Evolutionary conservation across 2,329 filamentous ascomycete genomes (phyloP), one percentile per base, ranked within the genome.

Genomic region (Monosporascus cannonballus): DNA sequence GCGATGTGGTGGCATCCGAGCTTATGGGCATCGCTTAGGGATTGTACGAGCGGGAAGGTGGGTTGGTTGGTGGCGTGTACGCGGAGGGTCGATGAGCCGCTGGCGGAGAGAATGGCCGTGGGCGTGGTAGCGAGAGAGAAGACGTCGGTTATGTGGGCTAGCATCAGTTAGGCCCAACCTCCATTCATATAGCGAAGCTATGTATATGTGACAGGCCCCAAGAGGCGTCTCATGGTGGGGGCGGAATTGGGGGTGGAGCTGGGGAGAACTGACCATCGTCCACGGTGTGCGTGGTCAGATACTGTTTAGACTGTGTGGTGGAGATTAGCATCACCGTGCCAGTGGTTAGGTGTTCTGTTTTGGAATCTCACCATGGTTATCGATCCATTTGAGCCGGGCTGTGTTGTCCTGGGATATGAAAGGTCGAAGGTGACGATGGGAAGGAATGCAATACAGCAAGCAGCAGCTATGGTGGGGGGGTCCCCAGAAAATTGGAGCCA

Each of bases 251-350:
- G 39, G 53, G 24, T 11, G 17, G 27, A 38, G 54, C 52, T 47
- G 50, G 49, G 42, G 51, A 47, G 45, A 49, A n/a, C 44, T 47
- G 69, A 90, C 90, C 91, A 76, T 91, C 83, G 69, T 96, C 89
- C 69, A 96, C 83, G 44, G 91, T 93, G 71, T 96, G 90, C 61
- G 88, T 87, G 65, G 93, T 95, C 57, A 99, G 82, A 70, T 96
- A 99, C 86, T 97, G 94, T 76, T 97, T 97, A 52, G 94, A 99
- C 94, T 96, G 54, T n/a, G 36, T 9, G n/a, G n/a, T 22, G 27
- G n/a, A 50, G 54, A 42, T 55, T 51, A 30, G 48, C 11, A 41
- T 22, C n/a, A 18, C 9, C 24, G 9, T 34, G 47, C 39, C 8
- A n/a, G 18, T 17, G 20, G 22, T 20, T 47, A 38, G 24, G 18